Base-by-base conservation (phyloP, 1,139 yeast species). In the Keqinozyma sinolaborantium region DNA sequence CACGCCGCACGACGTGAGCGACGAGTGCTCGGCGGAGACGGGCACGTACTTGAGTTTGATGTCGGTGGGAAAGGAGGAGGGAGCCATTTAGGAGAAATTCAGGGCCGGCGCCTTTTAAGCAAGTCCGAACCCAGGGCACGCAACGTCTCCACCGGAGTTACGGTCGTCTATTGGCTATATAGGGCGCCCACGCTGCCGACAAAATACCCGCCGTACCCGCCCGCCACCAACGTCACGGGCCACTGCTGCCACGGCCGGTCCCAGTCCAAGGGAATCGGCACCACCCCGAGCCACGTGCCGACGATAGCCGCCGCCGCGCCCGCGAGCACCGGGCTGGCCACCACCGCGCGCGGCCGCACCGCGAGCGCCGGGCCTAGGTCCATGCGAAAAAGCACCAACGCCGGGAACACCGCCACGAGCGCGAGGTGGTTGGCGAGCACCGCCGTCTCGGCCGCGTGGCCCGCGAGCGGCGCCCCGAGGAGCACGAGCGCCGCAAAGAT, bases 221-320 rank as follows among this genome's bases (percentile, higher is more conserved):
- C 97, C n/a, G 75, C 67, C 16, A 90, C 63, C 31, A 90, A 71
- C 1, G 97, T 90, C 36, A 87, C 75, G n/a, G 98, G 98, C 95
- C 97, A 92, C 37, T 70, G 73, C 58, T 92, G 98, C 98, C 98
- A 92, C 18, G 84, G 88, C 45, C 97, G 70, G 55, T 92, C 98
- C 98, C 98, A 92, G 56, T 92, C 98, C 36, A 92, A 69, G 0
- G 97, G 97, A 38, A 92, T 88, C 2, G 95, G 97, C 25, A 86
- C 61, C 4, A 94, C 96, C 8, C 97, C 97, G 2, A 87, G 48
- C 97, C 97, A 92, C 7, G 94, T 79, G 2, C 96, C 95, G 6
- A 83, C 47, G 26, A 81, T 60, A 0, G 80, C 70, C 24, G 79
- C 72, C 8, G 77, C 51, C 5, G 74, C 57, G 16, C 64, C 50